Conservation (phyloP, 2,329 filamentous ascomycete genomes). For the Phyllosticta citriasiana region DNA sequence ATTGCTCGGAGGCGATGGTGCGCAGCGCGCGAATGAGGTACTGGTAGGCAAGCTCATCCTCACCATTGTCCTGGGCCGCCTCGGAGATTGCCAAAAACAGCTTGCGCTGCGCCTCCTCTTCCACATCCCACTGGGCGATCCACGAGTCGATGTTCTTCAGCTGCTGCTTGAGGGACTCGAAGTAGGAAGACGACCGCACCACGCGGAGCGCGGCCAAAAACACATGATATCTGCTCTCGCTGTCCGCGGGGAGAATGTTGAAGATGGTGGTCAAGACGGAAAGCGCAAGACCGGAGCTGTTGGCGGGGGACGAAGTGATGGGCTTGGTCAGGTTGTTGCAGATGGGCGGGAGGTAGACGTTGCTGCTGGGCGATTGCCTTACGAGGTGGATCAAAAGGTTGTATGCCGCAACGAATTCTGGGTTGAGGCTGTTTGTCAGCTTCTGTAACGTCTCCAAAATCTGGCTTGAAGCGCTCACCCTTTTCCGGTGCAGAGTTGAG, state of each 20-base stretch:
- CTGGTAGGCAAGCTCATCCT: constrained; percentile 64
- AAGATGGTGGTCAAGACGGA: constrained; percentile 91
- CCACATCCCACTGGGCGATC: constrained; percentile 73
- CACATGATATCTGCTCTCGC: constrained; percentile 79
- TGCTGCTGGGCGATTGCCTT: constrained; percentile 72
- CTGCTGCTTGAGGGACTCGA: constrained; percentile 74
- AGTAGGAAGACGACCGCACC: constrained; percentile 57
- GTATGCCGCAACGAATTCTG: constrained; percentile 88
- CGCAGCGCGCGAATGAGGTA: constrained; percentile 70
- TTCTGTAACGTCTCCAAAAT: not conserved
- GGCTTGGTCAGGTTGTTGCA: constrained; percentile 86
- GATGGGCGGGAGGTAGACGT: constrained; percentile 77
- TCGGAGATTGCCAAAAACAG: constrained; percentile 77
- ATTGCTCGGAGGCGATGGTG: constrained; percentile 55
- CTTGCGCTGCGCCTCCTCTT: constrained; percentile 72
- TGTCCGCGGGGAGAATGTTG: constrained; percentile 73
- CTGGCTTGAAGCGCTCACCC: constrained; percentile 33
- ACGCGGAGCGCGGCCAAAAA: constrained; percentile 82
- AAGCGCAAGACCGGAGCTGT: constrained; percentile 77
- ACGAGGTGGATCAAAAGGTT: constrained; percentile 94
- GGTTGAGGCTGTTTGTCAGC: not conserved
- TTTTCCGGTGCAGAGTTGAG: constrained; percentile 87
- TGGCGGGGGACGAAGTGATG: constrained; percentile 72
- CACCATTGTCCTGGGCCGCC: constrained; percentile 65
- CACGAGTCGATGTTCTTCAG: constrained; percentile 74